Evolutionary conservation across 2,329 filamentous ascomycete genomes (phyloP).

Genomic region (Hypomyces perniciosus): DNA sequence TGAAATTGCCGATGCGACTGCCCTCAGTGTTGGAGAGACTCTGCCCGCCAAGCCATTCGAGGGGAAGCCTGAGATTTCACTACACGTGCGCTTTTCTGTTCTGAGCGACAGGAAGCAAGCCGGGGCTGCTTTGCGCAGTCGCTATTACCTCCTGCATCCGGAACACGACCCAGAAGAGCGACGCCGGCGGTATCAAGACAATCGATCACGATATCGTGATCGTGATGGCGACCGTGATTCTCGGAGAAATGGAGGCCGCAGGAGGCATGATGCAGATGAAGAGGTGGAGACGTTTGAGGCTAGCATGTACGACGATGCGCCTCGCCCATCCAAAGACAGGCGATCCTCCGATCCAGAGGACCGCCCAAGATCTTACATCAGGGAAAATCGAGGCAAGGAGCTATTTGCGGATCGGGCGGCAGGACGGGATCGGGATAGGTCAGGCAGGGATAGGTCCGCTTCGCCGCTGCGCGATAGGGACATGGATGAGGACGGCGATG

Average conservation of each 20-base stretch:
- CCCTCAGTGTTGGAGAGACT: slow-evolving; percentile 55
- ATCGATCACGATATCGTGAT: slow-evolving; percentile 59
- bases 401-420: slow-evolving; percentile 48
- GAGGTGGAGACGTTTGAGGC: slow-evolving; percentile 59
- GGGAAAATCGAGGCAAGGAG: slow-evolving; percentile 51
- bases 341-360: slow-evolving; percentile 23
- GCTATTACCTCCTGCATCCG: slow-evolving; percentile 89
- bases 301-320: slow-evolving; percentile 75
- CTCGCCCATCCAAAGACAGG: slow-evolving; percentile 25
- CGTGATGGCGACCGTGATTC: slow-evolving; percentile 35
- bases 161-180: slow-evolving; percentile 78
- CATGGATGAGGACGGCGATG: slow-evolving; percentile 32
- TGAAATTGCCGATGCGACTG: slow-evolving; percentile 47
- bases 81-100: slow-evolving; percentile 70
- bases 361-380: slow-evolving; percentile 23
- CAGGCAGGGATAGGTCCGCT: slow-evolving; percentile 38
- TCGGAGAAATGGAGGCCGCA: slow-evolving; percentile 25
- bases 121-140: slow-evolving; percentile 72
- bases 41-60: slow-evolving; percentile 65
- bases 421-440: slow-evolving; percentile 23
- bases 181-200: slow-evolving; percentile 50
- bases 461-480: slow-evolving; percentile 41
- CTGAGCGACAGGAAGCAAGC: slow-evolving; percentile 71
- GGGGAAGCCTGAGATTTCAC: slow-evolving; percentile 59
- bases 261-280: slow-evolving; percentile 39